These are phyloP conservation scores for Kurtzmaniella quercitrusa DNA, from an alignment of 1,139 yeast genomes.

Conservation along the genomic window DNA sequence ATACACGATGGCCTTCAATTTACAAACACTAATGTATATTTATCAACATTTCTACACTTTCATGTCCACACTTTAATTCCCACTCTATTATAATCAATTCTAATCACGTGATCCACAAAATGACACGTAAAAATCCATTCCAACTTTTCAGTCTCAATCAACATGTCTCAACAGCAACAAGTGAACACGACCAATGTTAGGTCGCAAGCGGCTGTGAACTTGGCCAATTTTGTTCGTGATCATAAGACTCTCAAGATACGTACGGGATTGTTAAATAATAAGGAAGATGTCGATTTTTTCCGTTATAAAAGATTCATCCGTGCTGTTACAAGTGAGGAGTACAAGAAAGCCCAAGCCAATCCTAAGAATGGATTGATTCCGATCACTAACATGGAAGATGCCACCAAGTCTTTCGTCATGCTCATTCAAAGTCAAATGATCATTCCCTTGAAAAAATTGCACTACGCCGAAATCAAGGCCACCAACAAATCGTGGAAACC, in stretches of 20 bases:
- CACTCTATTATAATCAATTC: background rate
- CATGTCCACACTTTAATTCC: background rate
- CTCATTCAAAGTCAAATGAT: slow-evolving; percentile 74
- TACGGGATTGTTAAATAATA: slow-evolving; percentile 69
- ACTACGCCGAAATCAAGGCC: slow-evolving; percentile 65
- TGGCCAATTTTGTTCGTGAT: slow-evolving; percentile 71
- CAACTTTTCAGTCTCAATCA: background rate
- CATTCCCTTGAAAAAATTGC: slow-evolving; percentile 69
- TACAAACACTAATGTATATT: too few species aligned
- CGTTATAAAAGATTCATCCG: slow-evolving; percentile 79
- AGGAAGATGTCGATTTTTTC: slow-evolving; percentile 72
- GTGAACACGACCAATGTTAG: slow-evolving; percentile 15
- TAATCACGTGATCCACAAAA: background rate
- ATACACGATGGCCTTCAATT: too few species aligned
- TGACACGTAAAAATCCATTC: background rate
- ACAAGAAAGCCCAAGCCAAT: slow-evolving; percentile 51
- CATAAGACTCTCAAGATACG: slow-evolving; percentile 69
- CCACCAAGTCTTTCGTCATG: slow-evolving; percentile 58
- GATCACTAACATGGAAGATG: slow-evolving; percentile 49
- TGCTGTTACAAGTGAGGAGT: slow-evolving; percentile 73
- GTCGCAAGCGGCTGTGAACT: slow-evolving; percentile 34
- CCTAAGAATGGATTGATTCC: slow-evolving; percentile 58
- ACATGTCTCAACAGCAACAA: slow-evolving; percentile 1
- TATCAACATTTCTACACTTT: too few species aligned
- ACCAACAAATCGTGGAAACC: slow-evolving; percentile 60